Evolutionary conservation across 2,329 filamentous ascomycete genomes (phyloP), one percentile per base, ranked within the genome.

Genomic region (Trichoderma aggressivum): DNA sequence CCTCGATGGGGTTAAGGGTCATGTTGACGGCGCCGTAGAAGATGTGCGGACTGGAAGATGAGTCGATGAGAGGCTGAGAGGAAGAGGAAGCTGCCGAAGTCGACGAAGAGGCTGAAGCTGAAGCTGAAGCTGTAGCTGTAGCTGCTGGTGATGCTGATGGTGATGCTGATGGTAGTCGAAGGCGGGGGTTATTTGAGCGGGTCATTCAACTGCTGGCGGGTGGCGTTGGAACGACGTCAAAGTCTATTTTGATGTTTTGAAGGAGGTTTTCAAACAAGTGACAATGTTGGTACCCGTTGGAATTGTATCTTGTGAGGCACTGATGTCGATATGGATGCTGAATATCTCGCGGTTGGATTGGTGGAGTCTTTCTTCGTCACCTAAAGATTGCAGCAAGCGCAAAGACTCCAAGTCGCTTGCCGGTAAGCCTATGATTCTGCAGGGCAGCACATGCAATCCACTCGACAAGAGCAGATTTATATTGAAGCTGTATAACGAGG

Each of bases 351-450:
- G 34, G 7, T 43, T 55, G 14, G 26, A 10, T 43, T 55, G 14
- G 26, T 63, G 70, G 79, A 86, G 87, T 88, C 87, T 89, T 89
- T 89, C 85, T 86, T 79, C 82, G 80, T 84, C 83, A 79, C 83
- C 82, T 60, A 70, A 70, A 62, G 71, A 26, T 16, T 26, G 76
- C 76, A 88, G 86, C 87, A 89, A 89, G 86, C 87, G 87, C 87
- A 89, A 89, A 89, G 87, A 89, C 87, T 87, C 80, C 76, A 89
- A 89, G 87, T 89, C 87, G 87, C 87, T 81, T 86, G 87, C 86
- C 80, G 81, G 74, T 77, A 70, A 74, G 77, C 75, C 80, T 86
- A 87, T 80, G 76, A 79, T 74, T 73, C 75, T 71, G 74, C 63
- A 43, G 3, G 71, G 71, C 76, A 82, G 82, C 84, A 82, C 85